Evolutionary conservation across 2,329 filamentous ascomycete genomes (phyloP).

Genomic region (Pseudogymnoascus sp.): DNA sequence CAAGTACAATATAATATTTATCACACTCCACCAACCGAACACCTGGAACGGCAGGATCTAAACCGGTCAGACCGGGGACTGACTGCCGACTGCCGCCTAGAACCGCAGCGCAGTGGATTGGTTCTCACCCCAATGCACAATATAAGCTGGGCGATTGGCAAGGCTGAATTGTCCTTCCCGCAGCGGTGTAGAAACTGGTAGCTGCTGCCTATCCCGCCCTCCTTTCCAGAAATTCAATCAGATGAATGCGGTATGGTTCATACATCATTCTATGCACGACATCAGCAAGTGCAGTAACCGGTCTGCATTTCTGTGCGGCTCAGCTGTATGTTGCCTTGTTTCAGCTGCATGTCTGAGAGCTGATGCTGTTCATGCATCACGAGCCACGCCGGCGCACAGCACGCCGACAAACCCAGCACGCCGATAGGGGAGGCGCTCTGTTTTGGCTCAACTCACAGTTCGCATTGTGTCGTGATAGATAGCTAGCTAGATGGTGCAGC

Average conservation of each 20-base stretch:
- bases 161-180: neutral
- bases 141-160: neutral
- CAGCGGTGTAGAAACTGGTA: neutral
- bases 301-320: neutral
- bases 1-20: neutral
- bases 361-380: neutral
- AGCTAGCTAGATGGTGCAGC: conserved; percentile 1
- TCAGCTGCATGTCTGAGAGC: neutral
- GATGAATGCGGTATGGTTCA: neutral
- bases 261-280: neutral
- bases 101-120: neutral
- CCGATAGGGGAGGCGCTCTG: neutral
- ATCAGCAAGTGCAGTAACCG: neutral
- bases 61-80: neutral
- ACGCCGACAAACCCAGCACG: neutral
- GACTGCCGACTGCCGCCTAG: neutral
- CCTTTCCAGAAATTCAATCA: neutral
- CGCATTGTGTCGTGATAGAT: neutral
- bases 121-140: neutral
- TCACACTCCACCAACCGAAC: neutral
- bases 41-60: neutral
- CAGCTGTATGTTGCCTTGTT: neutral
- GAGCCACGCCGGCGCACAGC: neutral
- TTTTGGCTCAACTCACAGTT: neutral
- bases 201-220: neutral